Evolutionary conservation across 2,329 filamentous ascomycete species (phyloP).

Genomic region (Beauveria varroae): DNA sequence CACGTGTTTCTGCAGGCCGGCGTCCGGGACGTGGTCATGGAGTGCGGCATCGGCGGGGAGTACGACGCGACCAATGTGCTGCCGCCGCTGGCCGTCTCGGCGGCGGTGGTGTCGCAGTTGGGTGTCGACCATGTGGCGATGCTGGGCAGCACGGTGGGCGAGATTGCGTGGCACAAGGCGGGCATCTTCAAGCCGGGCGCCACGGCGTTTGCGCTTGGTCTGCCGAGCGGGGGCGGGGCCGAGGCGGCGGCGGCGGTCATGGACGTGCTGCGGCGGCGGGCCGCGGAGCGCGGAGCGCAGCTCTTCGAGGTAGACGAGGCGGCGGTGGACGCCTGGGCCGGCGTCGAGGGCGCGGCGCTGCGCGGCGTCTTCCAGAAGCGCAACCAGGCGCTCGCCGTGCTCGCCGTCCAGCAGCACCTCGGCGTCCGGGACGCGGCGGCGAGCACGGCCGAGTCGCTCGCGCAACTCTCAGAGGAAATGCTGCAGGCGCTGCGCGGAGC

Average conservation of each 20-base stretch:
- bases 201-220: conserved; percentile 26
- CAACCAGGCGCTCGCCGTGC: conserved; percentile 51
- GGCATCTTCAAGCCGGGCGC: conserved; percentile 70
- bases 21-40: conserved; percentile 72
- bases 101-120: conserved; percentile 68
- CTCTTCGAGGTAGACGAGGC: conserved; percentile 35
- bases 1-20: conserved; percentile 73
- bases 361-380: conserved; percentile 47
- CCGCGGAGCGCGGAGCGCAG: conserved; percentile 44
- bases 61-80: conserved; percentile 90
- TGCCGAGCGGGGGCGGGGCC: conserved; percentile 15
- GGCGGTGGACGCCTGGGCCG: conserved; percentile 34
- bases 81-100: conserved; percentile 51
- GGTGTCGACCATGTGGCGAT: conserved; percentile 81
- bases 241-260: conserved; percentile 26
- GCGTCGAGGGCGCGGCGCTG: conserved; percentile 32
- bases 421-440: conserved; percentile 15
- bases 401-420: conserved; percentile 52
- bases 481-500: conserved; percentile 58
- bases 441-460: conserved; percentile 18
- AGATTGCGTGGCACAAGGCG: conserved; percentile 87
- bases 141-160: conserved; percentile 68
- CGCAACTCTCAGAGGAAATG: conserved; percentile 37
- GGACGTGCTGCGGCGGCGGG: conserved; percentile 51
- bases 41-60: conserved; percentile 91